Base-by-base conservation (phyloP, 371 early-diverging fungal genomes). In the Mortierella sp. region DNA sequence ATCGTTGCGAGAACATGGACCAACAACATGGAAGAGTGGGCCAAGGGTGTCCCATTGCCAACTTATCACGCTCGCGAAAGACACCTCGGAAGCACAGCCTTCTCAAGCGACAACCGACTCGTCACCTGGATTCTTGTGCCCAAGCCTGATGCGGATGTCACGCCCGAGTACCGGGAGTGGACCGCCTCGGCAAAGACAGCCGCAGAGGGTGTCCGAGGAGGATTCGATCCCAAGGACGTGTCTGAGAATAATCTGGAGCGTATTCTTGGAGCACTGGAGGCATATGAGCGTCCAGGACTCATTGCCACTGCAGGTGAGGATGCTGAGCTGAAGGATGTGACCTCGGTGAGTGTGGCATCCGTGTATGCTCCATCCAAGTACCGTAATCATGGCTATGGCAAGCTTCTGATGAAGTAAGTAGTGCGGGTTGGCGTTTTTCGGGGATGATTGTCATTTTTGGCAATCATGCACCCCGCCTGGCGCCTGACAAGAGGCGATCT, bases 41-140 rank as follows among this genome's bases (percentile, higher is more conserved):
- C 79, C 54, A 70, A 70, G 34, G 67, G 71, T 10, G 60, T 81
- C 3, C 57, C 71, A 0, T n/a, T 66, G 21, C 60, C 71, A 13
- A 45, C 65, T 19, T 83, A 79, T 55, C 57, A 72, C 8, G 76
- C 68, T 5, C 80, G 81, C 29, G 81, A 83, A 52, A 17, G 24
- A 14, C 46, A 71, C 21, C 68, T 83, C 8, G 60, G 71, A 21
- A 46, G 56, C 28, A 59, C 67, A 9, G 61, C 48, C 1, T 76
- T 67, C 24, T 83, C 81, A 17, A 72, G 65, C n/a, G 46, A 57
- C 12, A 52, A 60, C 16, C 68, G 66, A 8, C 44, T 83, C 25
- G 51, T 55, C 5, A 74, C 78, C 12, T 83, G 81, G 79, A 57
- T 78, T 24, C 47, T 80, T n/a, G 80, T 83, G 12, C 74, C 80